Evolutionary conservation across 2,329 filamentous ascomycete species (phyloP).

Genomic region (Escovopsis sp.): DNA sequence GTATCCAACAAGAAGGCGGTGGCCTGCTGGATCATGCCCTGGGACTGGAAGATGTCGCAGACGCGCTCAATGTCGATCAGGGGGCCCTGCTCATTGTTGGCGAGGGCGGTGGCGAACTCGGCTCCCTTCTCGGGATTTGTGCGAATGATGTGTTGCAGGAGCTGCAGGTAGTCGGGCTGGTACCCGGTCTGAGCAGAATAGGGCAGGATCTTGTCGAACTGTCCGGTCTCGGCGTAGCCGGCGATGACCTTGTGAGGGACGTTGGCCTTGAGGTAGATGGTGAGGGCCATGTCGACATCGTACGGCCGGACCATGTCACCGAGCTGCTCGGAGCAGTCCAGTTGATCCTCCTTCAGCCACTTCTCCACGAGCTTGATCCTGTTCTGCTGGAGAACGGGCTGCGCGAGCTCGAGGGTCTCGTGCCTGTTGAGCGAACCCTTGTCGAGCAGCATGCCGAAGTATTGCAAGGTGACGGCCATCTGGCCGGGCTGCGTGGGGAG

Average conservation of each 20-base stretch:
- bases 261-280: conserved; percentile 83
- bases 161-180: conserved; percentile 84
- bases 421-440: conserved; percentile 87
- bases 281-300: conserved; percentile 74
- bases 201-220: conserved; percentile 91
- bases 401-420: conserved; percentile 85
- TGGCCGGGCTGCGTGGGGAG: conserved; percentile 68
- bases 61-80: conserved; percentile 88
- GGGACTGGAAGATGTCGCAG: conserved; percentile 94
- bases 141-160: conserved; percentile 84
- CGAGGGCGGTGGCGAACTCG: conserved; percentile 86
- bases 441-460: conserved; percentile 93
- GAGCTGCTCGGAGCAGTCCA: conserved; percentile 90
- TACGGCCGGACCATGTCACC: conserved; percentile 87
- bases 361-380: conserved; percentile 94
- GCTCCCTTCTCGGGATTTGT: conserved; percentile 86
- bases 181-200: conserved; percentile 79
- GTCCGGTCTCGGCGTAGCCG: conserved; percentile 84
- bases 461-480: conserved; percentile 89
- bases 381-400: conserved; percentile 84
- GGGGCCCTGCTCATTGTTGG: conserved; percentile 74
- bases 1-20: conserved; percentile 97
- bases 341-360: conserved; percentile 92
- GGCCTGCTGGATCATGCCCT: conserved; percentile 94
- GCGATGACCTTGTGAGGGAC: conserved; percentile 89